Conservation (phyloP, 2,329 filamentous ascomycete species). For the Scedosporium boydii region DNA sequence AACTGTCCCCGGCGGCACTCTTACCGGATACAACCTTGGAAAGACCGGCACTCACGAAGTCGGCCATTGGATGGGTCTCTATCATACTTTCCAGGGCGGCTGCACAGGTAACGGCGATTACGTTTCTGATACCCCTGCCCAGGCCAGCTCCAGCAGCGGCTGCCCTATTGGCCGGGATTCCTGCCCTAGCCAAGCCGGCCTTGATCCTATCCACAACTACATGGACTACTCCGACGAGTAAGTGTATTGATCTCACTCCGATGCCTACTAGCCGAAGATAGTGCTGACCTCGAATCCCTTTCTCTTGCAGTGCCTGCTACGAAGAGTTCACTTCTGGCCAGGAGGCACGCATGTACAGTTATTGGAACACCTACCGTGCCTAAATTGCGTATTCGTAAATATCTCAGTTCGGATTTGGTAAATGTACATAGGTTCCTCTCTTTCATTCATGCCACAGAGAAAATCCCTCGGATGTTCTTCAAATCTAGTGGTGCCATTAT, state of each 20-base stretch:
- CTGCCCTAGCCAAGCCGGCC: conserved; percentile 19
- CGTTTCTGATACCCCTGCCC: conserved; percentile 30
- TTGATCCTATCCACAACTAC: conserved; percentile 28
- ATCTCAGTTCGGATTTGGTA: neutral
- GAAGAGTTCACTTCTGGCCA: conserved; percentile 34
- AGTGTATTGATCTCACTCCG: conserved; percentile 12
- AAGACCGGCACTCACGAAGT: conserved; percentile 29
- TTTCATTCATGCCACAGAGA: neutral
- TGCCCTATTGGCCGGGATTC: conserved; percentile 27
- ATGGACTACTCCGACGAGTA: conserved; percentile 31
- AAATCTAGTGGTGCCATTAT: too few species aligned
- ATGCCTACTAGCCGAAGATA: neutral
- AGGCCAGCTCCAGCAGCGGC: conserved; percentile 20
- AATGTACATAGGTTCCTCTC: conserved; percentile 1
- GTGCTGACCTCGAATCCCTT: neutral
- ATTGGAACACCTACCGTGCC: neutral
- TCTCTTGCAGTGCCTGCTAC: conserved; percentile 23
- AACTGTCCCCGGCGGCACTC: conserved; percentile 26
- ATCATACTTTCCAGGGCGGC: conserved; percentile 37
- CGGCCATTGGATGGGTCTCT: conserved; percentile 39
- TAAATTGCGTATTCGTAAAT: neutral
- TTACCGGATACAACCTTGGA: conserved; percentile 23
- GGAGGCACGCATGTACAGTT: conserved; percentile 7
- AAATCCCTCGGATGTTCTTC: too few species aligned
- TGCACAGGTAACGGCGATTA: conserved; percentile 25